phyloP scores from a whole-genome alignment of 495 filamentous ascomycete species.

The Aspergillus wentii region DNA sequence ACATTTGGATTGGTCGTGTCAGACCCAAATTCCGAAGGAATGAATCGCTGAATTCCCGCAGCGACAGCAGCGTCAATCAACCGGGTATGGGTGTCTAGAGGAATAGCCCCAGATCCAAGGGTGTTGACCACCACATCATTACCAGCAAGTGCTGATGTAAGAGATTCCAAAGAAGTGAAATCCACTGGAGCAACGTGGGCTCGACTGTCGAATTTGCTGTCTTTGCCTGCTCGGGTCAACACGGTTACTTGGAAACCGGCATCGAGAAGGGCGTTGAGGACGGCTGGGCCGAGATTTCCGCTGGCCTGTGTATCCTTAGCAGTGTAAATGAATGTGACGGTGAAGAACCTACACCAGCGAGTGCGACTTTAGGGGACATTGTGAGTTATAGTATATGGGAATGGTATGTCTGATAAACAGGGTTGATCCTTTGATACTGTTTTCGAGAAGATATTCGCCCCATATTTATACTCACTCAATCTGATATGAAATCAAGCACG shows the following conservation, averaged over 20 bases:
- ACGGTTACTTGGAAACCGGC: constrained; percentile 55
- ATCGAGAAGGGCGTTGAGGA: constrained; percentile 49
- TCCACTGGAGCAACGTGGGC: constrained; percentile 46
- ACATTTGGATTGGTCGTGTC: constrained; percentile 38
- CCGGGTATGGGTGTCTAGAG: constrained; percentile 27
- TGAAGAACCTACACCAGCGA: constrained; percentile 4
- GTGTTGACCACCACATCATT: constrained; percentile 29
- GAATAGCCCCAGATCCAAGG: constrained; percentile 29
- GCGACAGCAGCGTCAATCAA: constrained; percentile 58
- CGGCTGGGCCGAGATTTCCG: constrained; percentile 54
- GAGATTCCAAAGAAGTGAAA: constrained; percentile 47
- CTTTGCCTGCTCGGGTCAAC: constrained; percentile 44
- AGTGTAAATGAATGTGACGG: neutral
- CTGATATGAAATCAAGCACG: too few species aligned
- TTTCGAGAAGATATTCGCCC: too few species aligned
- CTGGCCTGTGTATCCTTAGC: constrained; percentile 35
- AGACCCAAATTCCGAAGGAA: constrained; percentile 61
- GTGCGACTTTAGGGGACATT: constrained; percentile 1
- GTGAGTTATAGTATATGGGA: too few species aligned
- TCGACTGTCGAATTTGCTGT: constrained; percentile 29
- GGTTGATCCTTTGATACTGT: too few species aligned
- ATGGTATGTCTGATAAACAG: too few species aligned
- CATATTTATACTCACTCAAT: too few species aligned
- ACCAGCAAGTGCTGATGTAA: constrained; percentile 34
- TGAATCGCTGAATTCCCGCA: constrained; percentile 56